phyloP scores from a whole-genome alignment of 148 eudicot species.

The Arbutus unedo region DNA sequence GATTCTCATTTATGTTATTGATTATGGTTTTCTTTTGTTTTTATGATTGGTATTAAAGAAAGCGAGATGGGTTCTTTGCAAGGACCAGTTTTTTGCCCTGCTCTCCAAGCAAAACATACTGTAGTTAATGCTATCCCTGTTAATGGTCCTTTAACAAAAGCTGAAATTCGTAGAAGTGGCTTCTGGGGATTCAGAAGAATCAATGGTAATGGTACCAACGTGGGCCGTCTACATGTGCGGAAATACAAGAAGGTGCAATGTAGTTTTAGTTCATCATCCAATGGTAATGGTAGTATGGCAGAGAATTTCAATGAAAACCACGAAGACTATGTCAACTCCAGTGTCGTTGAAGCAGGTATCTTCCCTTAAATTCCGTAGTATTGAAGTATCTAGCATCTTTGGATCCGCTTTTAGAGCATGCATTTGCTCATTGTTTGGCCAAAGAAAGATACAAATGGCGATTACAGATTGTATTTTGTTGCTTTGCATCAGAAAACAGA shows the following conservation, averaged over 20 bases:
- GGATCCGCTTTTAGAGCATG: constrained; percentile 8
- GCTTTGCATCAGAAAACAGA: neutral
- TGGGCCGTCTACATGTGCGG: constrained; percentile 25
- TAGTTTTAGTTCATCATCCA: constrained; percentile 77
- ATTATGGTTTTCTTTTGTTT: neutral
- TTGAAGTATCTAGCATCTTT: neutral
- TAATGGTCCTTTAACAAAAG: constrained; percentile 38
- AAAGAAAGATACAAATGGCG: neutral
- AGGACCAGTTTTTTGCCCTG: constrained; percentile 70
- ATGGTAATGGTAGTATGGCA: constrained; percentile 85
- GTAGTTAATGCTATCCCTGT: constrained; percentile 37
- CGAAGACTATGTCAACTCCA: constrained; percentile 79
- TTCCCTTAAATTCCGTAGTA: neutral
- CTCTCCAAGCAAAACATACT: constrained; percentile 53
- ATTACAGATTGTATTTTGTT: neutral
- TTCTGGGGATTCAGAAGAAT: constrained; percentile 54
- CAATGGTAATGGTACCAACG: constrained; percentile 27
- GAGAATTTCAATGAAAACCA: constrained; percentile 71
- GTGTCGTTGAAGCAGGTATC: constrained; percentile 88
- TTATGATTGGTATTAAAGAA: constrained; percentile 18
- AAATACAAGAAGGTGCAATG: constrained; percentile 45
- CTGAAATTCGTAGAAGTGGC: constrained; percentile 41
- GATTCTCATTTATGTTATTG: neutral
- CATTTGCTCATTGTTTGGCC: neutral
- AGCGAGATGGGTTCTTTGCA: constrained; percentile 67